Base-by-base conservation (phyloP, 2,329 filamentous ascomycete genomes). In the Proliferodiscus dingleyae region DNA sequence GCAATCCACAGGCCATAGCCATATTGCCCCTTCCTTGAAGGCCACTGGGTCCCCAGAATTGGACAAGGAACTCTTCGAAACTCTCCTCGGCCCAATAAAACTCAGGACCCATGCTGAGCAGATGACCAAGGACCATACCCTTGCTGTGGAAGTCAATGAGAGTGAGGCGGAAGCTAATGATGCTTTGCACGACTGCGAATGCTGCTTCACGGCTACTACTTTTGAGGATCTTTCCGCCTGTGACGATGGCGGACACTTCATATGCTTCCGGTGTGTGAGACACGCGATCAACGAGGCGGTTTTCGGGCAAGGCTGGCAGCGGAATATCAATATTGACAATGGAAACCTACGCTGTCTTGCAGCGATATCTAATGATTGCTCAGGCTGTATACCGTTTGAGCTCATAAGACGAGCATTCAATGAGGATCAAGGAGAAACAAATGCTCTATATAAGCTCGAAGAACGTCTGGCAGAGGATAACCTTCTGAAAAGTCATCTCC, bases 301-400 rank as follows among this genome's bases (percentile, higher is more conserved):
- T 0, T 97, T 95, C 62, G 93, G 93, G 0, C 93, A 97, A 64
- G 88, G 88, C 42, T 96, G 91, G 88, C 78, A 81, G 40, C 82
- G 85, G 48, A 93, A 80, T 58, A 84, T 96, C 56, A 78, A 93
- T 61, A 67, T 79, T 22, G 75, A 81, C 47, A 79, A 74, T 29
- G 86, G 86, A 29, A 89, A 88, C 0, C 72, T 97, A 43, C 80
- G 79, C 50, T 97, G 93, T 62, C 77, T 95, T n/a, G 88, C 90
- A 1, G 82, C 88, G 0, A 77, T 83, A 41, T 71, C 77, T 0
- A 68, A 75, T 36, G 80, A 79, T n/a, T 97, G 93, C 57, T 61
- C 74, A 11, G 89, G 89, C n/a, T 78, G 76, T 58, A 77, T 97
- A 40, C 76, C 86, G 0, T 71, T 78, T 4, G 72, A 81, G 21